Evolutionary conservation across 192 early-diverging fungal genomes (phyloP).

Genomic region (Coemansia sp.): DNA sequence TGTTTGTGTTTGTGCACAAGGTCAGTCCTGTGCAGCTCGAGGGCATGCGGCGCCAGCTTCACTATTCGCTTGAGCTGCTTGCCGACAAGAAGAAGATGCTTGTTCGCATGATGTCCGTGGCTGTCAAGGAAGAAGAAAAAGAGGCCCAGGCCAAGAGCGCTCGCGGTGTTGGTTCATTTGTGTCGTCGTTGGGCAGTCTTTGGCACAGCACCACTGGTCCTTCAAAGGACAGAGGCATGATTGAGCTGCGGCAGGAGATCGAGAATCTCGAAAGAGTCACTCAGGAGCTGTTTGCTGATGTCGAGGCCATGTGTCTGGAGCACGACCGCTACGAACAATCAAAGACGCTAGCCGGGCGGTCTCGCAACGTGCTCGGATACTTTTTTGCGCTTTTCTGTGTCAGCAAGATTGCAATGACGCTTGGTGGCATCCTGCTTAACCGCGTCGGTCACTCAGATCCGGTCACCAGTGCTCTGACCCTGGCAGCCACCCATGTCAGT

Average conservation of each 20-base stretch:
- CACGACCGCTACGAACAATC: constrained; percentile 60
- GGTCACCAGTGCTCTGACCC: constrained; percentile 74
- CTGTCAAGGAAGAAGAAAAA: constrained; percentile 18
- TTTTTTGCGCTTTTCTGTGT: constrained; percentile 89
- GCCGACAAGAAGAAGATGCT: constrained; percentile 67
- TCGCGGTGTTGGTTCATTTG: constrained; percentile 18
- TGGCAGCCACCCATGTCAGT: constrained; percentile 66
- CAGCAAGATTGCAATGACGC: constrained; percentile 82
- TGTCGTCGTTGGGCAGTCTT: constrained; percentile 30
- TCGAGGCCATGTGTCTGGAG: constrained; percentile 82
- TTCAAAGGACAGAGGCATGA: constrained; percentile 17
- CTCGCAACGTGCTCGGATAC: constrained; percentile 78
- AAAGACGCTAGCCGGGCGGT: constrained; percentile 74
- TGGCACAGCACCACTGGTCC: constrained; percentile 20
- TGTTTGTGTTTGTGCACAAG: constrained; percentile 78
- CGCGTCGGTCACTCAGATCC: constrained; percentile 77
- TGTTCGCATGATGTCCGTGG: constrained; percentile 37
- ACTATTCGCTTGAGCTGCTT: constrained; percentile 66
- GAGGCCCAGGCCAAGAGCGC: constrained; percentile 1
- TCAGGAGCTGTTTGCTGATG: constrained; percentile 71
- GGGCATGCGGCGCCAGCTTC: constrained; percentile 66
- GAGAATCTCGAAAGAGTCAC: constrained; percentile 61
- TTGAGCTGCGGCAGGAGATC: constrained; percentile 48
- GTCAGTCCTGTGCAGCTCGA: constrained; percentile 51
- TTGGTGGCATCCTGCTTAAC: constrained; percentile 76